Evolutionary conservation across 805 yeast genomes (phyloP).

Genomic region (Saturnispora zaruensis): DNA sequence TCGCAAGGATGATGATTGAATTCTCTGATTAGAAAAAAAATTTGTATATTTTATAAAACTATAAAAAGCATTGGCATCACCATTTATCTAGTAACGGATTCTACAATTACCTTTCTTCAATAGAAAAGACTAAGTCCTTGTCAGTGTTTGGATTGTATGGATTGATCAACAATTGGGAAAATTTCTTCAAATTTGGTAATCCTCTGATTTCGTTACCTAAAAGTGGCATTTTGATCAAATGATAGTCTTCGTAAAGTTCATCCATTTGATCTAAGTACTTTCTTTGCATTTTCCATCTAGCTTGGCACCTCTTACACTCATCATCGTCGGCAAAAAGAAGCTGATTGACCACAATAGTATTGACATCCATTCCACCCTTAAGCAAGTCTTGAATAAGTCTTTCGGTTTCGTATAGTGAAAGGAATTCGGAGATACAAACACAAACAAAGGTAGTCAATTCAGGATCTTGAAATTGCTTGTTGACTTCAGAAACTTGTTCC

Average conservation of each 20-base stretch:
- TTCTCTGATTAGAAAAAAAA: neutral
- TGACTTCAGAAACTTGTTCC: conserved; percentile 75
- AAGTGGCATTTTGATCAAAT: conserved; percentile 90
- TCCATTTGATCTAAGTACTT: conserved; percentile 92
- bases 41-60: neutral
- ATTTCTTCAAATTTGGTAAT: conserved; percentile 69
- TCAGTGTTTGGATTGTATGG: conserved; percentile 69
- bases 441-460: conserved; percentile 93
- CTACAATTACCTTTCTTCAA: conserved; percentile 35
- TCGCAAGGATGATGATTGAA: neutral
- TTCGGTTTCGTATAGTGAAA: conserved; percentile 94
- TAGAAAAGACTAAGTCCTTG: conserved; percentile 42
- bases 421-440: conserved; percentile 95
- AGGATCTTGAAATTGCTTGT: conserved; percentile 91
- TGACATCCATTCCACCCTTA: conserved; percentile 92
- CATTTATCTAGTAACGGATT: neutral
- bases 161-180: conserved; percentile 69
- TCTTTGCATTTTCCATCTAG: conserved; percentile 93
- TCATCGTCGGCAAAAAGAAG: conserved; percentile 77
- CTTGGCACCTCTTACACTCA: conserved; percentile 80
- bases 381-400: conserved; percentile 95
- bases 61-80: neutral
- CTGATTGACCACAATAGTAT: conserved; percentile 93
- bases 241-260: conserved; percentile 95
- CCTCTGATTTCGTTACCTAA: conserved; percentile 96